Evolutionary conservation across 305 asterid genomes (phyloP), one percentile per base, ranked within the genome.

Genomic region (Fraxinus nigra): DNA sequence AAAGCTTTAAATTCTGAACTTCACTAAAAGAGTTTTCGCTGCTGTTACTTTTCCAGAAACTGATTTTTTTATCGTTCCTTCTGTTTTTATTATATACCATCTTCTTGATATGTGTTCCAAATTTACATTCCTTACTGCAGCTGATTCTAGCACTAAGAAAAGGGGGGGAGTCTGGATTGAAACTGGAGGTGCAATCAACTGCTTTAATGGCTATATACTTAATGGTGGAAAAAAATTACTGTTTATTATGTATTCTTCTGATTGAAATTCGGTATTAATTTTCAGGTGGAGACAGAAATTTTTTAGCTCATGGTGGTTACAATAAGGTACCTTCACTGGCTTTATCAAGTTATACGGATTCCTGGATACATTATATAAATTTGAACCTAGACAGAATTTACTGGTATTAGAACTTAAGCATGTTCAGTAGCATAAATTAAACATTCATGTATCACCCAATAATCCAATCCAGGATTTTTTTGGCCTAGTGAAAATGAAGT

Each of bases 251-350:
- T 40, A 75, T 24, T 79, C 46, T 13, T 22, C 61, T 72, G 38
- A 35, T 46, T 80, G 75, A 54, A 80, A 2, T 75, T 24, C 84
- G 88, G 38, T 81, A 56, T 76, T 76, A 63, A 79, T 86, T 81
- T 83, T 81, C 91, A 92, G 98, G 93, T 54, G 89, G 85, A 48
- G 90, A 88, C 37, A 84, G 89, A 70, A 88, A 80, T 79, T 86
- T 87, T 38, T 76, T 59, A 7, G 86, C 87, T 77, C 73, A 67
- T 82, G 89, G 90, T 81, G 92, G 95, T 80, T 86, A 82, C 69
- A 84, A 83, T 84, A 92, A 88, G 97, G 98, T 94, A 87, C 76
- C 14, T 80, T 79, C 51, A 35, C 69, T 10, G 35, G 10, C 54
- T n/a, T 73, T 9, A 75, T 70, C 61, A 86, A 14, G 69, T 82